phyloP scores from a whole-genome alignment of 352 stramenopile genomes.

The Globisporangium perplexum region DNA sequence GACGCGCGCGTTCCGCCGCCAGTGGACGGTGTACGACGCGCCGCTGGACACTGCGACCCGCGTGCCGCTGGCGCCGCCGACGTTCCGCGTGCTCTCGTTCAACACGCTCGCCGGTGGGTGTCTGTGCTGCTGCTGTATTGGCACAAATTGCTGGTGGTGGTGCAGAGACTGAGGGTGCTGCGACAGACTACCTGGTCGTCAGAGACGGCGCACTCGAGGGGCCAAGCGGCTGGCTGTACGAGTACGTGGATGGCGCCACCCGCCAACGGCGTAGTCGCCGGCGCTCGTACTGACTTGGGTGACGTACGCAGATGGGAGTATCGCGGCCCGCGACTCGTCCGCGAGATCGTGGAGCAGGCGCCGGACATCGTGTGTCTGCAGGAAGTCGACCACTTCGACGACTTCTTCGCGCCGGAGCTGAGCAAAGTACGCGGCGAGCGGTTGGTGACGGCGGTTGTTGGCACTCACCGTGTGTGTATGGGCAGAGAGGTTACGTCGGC shows the following conservation, averaged over 20 bases:
- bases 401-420: conserved; percentile 65
- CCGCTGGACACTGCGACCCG: conserved; percentile 14
- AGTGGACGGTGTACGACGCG: conserved; percentile 49
- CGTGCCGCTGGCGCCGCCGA: conserved; percentile 19
- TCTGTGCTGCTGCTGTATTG: too few species aligned
- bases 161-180: background rate
- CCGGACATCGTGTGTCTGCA: conserved; percentile 58
- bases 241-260: conserved; percentile 16
- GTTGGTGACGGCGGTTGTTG: background rate
- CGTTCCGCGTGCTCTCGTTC: conserved; percentile 66
- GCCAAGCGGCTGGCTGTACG: conserved; percentile 39
- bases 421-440: conserved; percentile 16
- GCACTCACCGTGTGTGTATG: background rate
- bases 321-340: conserved; percentile 33
- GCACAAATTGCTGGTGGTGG: background rate
- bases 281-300: too few species aligned
- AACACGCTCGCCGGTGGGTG: conserved; percentile 62
- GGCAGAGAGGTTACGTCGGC: conserved; percentile 29
- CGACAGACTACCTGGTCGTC: conserved; percentile 51
- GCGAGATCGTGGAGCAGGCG: conserved; percentile 44
- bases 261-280: too few species aligned
- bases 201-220: conserved; percentile 16
- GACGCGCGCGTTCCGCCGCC: conserved; percentile 17
- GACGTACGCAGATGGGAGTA: conserved; percentile 43
- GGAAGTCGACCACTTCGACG: conserved; percentile 66